phyloP scores from a whole-genome alignment of 148 eudicot genomes.

The Rhododendron ovatum region DNA sequence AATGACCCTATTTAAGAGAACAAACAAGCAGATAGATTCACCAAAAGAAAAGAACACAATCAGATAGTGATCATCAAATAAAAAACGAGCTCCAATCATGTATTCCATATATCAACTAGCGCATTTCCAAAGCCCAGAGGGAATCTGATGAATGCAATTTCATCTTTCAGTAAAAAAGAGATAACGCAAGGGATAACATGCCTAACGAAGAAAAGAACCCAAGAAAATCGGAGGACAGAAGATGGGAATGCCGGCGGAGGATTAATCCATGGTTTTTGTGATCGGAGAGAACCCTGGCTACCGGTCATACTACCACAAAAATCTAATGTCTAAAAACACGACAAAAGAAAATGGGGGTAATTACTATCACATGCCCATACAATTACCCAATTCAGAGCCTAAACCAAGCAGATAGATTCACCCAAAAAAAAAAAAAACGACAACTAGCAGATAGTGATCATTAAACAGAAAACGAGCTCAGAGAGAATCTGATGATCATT shows the following conservation, averaged over 20 bases:
- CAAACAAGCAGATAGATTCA: neutral
- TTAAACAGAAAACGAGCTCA: neutral
- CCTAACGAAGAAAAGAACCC: neutral
- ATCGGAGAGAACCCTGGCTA: too few species aligned
- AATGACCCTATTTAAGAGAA: neutral
- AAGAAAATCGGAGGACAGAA: neutral
- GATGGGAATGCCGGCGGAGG: neutral
- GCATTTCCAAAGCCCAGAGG: neutral
- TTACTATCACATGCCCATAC: neutral
- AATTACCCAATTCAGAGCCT: neutral
- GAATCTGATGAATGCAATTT: neutral
- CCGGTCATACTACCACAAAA: too few species aligned
- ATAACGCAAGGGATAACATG: neutral
- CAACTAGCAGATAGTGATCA: neutral
- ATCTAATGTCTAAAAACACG: too few species aligned
- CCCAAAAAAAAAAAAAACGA: too few species aligned
- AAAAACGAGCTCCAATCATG: neutral
- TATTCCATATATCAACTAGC: neutral
- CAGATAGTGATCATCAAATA: neutral
- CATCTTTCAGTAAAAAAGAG: neutral
- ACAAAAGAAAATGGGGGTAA: neutral
- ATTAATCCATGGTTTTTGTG: too few species aligned
- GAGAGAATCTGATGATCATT: neutral
- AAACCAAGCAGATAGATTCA: neutral
- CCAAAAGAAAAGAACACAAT: neutral